phyloP scores from a whole-genome alignment of 1,284 basidiomycete species.

The Trichosporon ovoides region DNA sequence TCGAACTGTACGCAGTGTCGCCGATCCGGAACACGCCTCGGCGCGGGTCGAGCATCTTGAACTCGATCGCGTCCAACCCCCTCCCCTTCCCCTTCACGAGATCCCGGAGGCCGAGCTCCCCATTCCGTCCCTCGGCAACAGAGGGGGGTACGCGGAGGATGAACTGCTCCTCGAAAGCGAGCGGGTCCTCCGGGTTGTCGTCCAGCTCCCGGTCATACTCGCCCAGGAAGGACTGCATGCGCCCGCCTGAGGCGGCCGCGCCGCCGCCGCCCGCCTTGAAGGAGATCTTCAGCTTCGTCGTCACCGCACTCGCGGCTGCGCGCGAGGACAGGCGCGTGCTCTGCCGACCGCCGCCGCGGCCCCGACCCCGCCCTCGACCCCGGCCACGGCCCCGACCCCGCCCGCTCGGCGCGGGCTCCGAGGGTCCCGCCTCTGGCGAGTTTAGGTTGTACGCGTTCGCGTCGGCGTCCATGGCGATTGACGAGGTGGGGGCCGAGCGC shows the following conservation, averaged over 20 bases:
- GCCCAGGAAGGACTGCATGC: slow-evolving; percentile 68
- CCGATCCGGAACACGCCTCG: slow-evolving; percentile 86
- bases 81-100: slow-evolving; percentile 74
- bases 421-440: neutral
- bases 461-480: neutral
- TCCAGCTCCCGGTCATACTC: slow-evolving; percentile 91
- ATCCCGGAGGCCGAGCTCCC: slow-evolving; percentile 63
- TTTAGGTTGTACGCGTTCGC: slow-evolving; percentile 3
- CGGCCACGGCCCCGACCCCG: slow-evolving; percentile 13
- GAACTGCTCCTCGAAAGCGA: slow-evolving; percentile 97
- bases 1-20: slow-evolving; percentile 74
- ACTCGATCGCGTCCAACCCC: slow-evolving; percentile 76
- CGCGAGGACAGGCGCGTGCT: slow-evolving; percentile 21
- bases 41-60: slow-evolving; percentile 97
- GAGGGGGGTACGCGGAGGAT: slow-evolving; percentile 81
- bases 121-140: slow-evolving; percentile 39
- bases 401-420: slow-evolving; percentile 4
- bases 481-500: too few relatives aligned
- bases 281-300: slow-evolving; percentile 36
- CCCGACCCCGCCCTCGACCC: slow-evolving; percentile 22
- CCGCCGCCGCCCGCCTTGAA: slow-evolving; percentile 28
- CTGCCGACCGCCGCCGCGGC: slow-evolving; percentile 7
- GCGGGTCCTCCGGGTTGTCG: slow-evolving; percentile 77
- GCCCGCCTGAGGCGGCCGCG: slow-evolving; percentile 22
- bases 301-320: slow-evolving; percentile 8